A percentile compares a stretch with the other conserved stretches of the same genome.
Evolutionary conservation across 495 filamentous ascomycete species (phyloP).

Genomic region (Penicillium silybi): DNA sequence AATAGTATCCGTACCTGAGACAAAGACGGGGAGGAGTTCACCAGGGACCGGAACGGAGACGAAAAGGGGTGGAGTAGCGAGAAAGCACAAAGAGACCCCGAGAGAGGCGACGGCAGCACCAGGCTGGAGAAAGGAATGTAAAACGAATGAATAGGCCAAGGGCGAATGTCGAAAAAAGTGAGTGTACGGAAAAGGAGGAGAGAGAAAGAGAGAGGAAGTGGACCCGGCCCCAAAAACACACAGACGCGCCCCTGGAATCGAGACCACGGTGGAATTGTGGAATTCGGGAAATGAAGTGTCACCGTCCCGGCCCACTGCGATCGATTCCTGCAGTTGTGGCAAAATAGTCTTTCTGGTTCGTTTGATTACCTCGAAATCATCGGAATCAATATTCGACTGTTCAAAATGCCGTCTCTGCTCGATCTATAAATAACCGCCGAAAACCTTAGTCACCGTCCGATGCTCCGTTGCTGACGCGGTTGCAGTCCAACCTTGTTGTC

Average conservation of each 20-base stretch:
- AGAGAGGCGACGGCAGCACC: slow-evolving; percentile 19
- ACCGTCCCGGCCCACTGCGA: not conserved
- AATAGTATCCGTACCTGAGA: slow-evolving; percentile 9
- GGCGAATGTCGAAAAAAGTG: slow-evolving; percentile 16
- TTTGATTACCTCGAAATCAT: not conserved
- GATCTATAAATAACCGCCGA: slow-evolving; percentile 11
- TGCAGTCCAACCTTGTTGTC: not conserved
- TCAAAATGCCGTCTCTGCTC: not conserved
- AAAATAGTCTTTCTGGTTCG: not conserved
- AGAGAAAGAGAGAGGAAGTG: slow-evolving; percentile 12
- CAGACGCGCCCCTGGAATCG: slow-evolving; percentile 17
- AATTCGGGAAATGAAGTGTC: slow-evolving; percentile 13
- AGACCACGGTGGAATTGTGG: slow-evolving; percentile 15
- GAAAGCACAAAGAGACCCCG: slow-evolving; percentile 7
- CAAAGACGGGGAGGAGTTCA: slow-evolving; percentile 5
- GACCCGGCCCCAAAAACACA: slow-evolving; percentile 17
- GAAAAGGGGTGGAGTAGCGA: not conserved
- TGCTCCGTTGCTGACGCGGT: slow-evolving; percentile 6
- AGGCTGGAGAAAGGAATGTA: slow-evolving; percentile 20
- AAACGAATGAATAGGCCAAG: not conserved
- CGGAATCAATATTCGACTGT: no score
- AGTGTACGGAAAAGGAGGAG: slow-evolving; percentile 12
- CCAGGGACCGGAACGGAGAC: not conserved
- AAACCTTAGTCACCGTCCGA: slow-evolving; percentile 1
- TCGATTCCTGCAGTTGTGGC: not conserved